phyloP scores from a whole-genome alignment of 2,329 filamentous ascomycete species.

The Penicillium sclerotiorum region DNA sequence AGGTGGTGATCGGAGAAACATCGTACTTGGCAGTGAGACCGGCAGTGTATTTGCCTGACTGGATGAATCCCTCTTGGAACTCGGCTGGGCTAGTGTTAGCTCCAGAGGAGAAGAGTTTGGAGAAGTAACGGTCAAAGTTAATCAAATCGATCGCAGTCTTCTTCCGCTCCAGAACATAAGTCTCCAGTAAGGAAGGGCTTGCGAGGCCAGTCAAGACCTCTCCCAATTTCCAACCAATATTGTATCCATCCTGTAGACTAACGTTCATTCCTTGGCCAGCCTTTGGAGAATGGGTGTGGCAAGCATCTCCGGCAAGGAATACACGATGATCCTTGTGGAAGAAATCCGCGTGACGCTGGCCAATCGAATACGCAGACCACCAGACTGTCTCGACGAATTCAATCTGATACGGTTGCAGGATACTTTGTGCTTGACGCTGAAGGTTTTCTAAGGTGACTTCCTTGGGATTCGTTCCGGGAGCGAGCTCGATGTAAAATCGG shows the following conservation, averaged over 20 bases:
- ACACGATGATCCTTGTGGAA: conserved; percentile 67
- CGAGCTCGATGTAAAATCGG: conserved; percentile 65
- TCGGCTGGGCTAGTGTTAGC: conserved; percentile 48
- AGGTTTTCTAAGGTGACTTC: conserved; percentile 58
- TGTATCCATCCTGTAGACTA: conserved; percentile 61
- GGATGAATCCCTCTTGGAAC: conserved; percentile 61
- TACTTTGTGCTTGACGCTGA: conserved; percentile 54
- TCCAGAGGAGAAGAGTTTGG: conserved; percentile 56
- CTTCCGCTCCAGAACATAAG: conserved; percentile 58
- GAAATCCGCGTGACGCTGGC: conserved; percentile 69
- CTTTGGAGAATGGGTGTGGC: conserved; percentile 70
- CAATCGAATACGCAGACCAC: conserved; percentile 73
- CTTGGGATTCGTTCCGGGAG: conserved; percentile 52
- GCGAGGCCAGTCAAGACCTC: conserved; percentile 52
- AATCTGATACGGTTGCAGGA: conserved; percentile 59
- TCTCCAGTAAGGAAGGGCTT: conserved; percentile 49
- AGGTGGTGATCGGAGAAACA: conserved; percentile 51
- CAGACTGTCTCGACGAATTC: conserved; percentile 61
- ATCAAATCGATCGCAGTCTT: conserved; percentile 61
- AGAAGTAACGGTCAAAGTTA: conserved; percentile 60
- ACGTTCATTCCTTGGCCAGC: conserved; percentile 64
- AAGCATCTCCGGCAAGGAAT: conserved; percentile 72
- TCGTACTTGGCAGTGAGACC: conserved; percentile 61
- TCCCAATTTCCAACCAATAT: conserved; percentile 63
- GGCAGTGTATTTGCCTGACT: conserved; percentile 62